Evolutionary conservation across 768 basidiomycete species (phyloP), one percentile per base, ranked within the genome.

Genomic region (Boletus rex-veris): DNA sequence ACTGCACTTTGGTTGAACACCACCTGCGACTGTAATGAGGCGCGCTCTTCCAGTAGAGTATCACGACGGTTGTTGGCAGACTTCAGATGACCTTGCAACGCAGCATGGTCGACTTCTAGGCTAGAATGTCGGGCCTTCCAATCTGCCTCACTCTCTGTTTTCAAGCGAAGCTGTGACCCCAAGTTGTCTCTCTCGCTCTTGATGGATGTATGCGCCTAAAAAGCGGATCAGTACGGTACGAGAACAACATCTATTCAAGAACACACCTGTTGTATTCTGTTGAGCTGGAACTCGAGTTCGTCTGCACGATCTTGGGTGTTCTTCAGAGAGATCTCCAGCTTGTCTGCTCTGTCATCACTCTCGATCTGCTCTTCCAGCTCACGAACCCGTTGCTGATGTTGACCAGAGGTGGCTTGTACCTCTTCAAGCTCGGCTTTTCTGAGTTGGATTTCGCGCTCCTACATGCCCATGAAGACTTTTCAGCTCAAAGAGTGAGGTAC

Each of bases 361-460:
- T 92, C 83, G 19, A 93, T 85, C 58, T 90, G 87, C 56, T 92
- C 90, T 62, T 89, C 83, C 31, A 93, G 70, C 59, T 92, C 88
- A 26, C 82, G 83, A 24, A 85, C 76, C 50, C 80, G 76, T 42
- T 82, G 78, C 54, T 79, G 77, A 56, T 78, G 76, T 44, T 79
- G 77, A 45, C 80, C 79, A 5, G 80, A 76, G 54, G 83, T 77
- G 37, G 76, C 71, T 45, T 77, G 80, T 31, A 81, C 68, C 36
- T 85, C 83, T 41, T 75, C 71, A 7, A 80, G 65, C 4, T 80
- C 75, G 0, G 77, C 79, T 55, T 78, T 81, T n/a, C 78, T 74
- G 38, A 83, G 72, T 55, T 90, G 86, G 10, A 91, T 73, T 64
- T 92, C 84, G 16, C 88, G 84, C 67, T 93, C 91, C 92, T 82